Conservation (phyloP, 1,284 basidiomycete genomes). For the Trametes sp. region DNA sequence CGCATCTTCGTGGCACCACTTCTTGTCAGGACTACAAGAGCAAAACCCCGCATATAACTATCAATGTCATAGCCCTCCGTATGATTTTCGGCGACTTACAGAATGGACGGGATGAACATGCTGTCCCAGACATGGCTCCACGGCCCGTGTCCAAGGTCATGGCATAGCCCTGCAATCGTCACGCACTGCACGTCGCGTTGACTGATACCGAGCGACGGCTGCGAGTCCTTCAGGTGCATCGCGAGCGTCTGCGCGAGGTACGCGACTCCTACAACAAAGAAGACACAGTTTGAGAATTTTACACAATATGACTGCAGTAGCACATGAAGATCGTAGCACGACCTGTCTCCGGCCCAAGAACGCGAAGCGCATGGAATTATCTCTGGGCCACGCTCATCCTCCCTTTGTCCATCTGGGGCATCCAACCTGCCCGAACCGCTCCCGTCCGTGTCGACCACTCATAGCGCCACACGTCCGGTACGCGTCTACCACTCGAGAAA, state of each 20-base stretch:
- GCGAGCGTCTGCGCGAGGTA: conserved; percentile 71
- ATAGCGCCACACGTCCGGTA: neutral
- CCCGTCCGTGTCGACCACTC: neutral
- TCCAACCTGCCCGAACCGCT: neutral
- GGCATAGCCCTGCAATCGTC: conserved; percentile 73
- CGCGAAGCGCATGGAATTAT: neutral
- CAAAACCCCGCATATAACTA: neutral
- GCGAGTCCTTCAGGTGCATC: conserved; percentile 60
- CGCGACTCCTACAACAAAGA: conserved; percentile 63
- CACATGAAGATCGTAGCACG: too few relatives aligned
- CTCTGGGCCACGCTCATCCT: neutral
- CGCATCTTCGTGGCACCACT: conserved; percentile 75
- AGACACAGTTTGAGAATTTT: conserved; percentile 4
- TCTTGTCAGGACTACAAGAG: conserved; percentile 45
- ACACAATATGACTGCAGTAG: neutral
- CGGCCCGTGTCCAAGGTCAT: conserved; percentile 78
- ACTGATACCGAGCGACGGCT: conserved; percentile 69
- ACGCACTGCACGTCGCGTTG: conserved; percentile 73
- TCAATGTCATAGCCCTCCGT: neutral
- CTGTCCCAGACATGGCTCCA: conserved; percentile 80
- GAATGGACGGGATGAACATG: conserved; percentile 64
- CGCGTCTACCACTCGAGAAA: neutral
- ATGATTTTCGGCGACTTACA: conserved; percentile 48
- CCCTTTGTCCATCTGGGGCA: neutral
- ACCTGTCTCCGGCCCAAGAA: too few relatives aligned